Evolutionary conservation across 148 eudicot species (phyloP), one percentile per base, ranked within the genome.

Genomic region (Rhododendron vialii): DNA sequence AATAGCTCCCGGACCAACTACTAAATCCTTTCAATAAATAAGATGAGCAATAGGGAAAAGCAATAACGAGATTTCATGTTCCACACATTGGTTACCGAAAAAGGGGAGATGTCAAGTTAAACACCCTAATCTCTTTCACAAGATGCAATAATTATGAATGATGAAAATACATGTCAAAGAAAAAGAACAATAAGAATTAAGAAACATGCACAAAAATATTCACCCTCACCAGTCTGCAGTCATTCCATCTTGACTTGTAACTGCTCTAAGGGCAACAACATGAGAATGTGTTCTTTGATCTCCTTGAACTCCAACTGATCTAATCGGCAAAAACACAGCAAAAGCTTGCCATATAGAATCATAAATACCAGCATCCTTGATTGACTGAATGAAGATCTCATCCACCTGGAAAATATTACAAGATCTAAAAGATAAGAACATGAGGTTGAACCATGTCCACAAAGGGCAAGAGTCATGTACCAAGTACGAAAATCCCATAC

Each of bases 161-260:
- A 48, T 18, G 35, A 4, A 61, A 51, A 50, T 59, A 5, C 24
- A 55, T 53, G 20, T 53, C 17, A 53, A 14, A 14, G 15, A 53
- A 13, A 53, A 53, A 53, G 18, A 53, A 15, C 3, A 15, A 14
- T 4, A 14, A 53, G 14, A 51, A 14, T 51, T 17, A 15, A 11
- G 35, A 63, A 38, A 41, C 1, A 67, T 38, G 47, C 77, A 61
- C 78, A 28, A 61, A 45, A 67, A 43, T 38, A 55, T 51, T 7
- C 45, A 61, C 82, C 18, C 92, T 89, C 82, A 97, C 99, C 98
- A 97, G 86, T 96, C 98, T 57, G 99, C 98, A 59, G 99, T 97
- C 99, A 95, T 97, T 87, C 99, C 99, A 92, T 97, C 99, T 86
- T 93, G 95, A 89, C 99, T 97, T 76, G 99, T 95, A 55, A 95